A percentile compares a stretch with the other conserved stretches of the same genome.
phyloP scores from a whole-genome alignment of 2,329 filamentous ascomycete genomes.

The Nothophaeocryptopus gaeumannii region DNA sequence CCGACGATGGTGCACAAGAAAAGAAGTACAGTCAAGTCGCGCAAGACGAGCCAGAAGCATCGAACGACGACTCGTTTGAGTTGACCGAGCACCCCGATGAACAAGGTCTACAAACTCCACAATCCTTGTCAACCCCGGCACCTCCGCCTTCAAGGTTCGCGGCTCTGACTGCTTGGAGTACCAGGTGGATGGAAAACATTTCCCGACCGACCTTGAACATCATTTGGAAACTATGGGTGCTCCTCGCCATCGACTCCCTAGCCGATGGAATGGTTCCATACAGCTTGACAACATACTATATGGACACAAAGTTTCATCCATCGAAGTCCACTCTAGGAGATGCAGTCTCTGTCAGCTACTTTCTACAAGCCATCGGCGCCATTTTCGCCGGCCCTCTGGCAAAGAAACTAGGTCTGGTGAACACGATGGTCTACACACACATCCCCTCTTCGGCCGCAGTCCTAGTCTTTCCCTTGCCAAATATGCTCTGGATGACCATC shows the following conservation, averaged over 20 bases:
- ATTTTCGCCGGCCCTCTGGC: constrained; percentile 61
- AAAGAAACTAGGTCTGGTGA: constrained; percentile 57
- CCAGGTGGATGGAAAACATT: constrained; percentile 52
- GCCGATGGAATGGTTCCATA: constrained; percentile 62
- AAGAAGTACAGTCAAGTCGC: constrained; percentile 31
- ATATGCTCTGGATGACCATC: constrained; percentile 51
- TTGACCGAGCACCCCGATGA: constrained; percentile 18
- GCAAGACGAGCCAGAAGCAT: constrained; percentile 26
- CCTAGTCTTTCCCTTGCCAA: constrained; percentile 57
- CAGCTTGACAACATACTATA: constrained; percentile 54
- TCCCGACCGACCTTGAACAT: constrained; percentile 54
- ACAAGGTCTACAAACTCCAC: background rate
- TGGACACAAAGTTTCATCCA: constrained; percentile 54
- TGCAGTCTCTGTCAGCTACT: constrained; percentile 51
- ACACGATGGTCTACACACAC: constrained; percentile 63
- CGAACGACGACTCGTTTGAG: constrained; percentile 18
- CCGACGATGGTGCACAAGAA: constrained; percentile 25
- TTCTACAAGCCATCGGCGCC: constrained; percentile 44
- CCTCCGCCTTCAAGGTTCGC: constrained; percentile 8
- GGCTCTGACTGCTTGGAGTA: constrained; percentile 14
- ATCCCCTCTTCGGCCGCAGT: constrained; percentile 62
- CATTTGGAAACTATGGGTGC: constrained; percentile 60
- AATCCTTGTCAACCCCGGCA: constrained; percentile 4
- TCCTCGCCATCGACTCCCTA: constrained; percentile 68
- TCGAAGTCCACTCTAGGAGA: constrained; percentile 53